phyloP scores from a whole-genome alignment of 2,329 filamentous ascomycete genomes.

The Fusarium neocosmosporiellum region DNA sequence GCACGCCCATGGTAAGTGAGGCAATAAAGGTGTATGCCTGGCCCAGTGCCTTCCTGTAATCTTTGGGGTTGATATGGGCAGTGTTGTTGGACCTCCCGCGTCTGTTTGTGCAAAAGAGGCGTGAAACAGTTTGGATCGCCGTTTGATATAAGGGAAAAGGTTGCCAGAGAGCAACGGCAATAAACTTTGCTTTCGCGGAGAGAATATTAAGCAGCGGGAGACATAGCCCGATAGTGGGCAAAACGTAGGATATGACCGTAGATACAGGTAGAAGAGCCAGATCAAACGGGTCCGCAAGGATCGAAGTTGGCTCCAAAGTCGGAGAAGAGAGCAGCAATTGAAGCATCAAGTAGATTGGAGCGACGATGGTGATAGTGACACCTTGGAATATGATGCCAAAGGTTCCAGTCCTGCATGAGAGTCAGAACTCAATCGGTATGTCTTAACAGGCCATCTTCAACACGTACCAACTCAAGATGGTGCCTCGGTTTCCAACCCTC shows the following conservation, averaged over 20 bases:
- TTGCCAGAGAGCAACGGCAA: constrained; percentile 32
- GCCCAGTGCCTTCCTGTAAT: neutral
- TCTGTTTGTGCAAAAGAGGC: neutral
- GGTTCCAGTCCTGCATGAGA: constrained; percentile 20
- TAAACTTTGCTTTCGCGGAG: constrained; percentile 5
- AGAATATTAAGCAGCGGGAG: constrained; percentile 20
- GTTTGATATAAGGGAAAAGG: constrained; percentile 34
- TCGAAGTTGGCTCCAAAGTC: neutral
- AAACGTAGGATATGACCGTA: constrained; percentile 26
- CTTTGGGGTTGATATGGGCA: neutral
- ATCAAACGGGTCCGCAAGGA: constrained; percentile 26
- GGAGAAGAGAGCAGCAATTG: constrained; percentile 29
- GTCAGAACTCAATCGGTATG: neutral
- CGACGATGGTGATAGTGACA: constrained; percentile 34
- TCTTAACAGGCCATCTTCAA: neutral
- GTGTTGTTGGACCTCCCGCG: neutral
- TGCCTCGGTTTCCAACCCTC: constrained; percentile 26
- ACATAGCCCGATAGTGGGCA: constrained; percentile 26
- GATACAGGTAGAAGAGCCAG: constrained; percentile 23
- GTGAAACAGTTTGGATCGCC: neutral
- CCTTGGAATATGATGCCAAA: constrained; percentile 36
- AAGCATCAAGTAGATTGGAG: constrained; percentile 30
- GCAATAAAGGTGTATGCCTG: constrained; percentile 24
- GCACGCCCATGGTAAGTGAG: neutral
- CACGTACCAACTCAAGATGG: constrained; percentile 28